Evolutionary conservation across 805 yeast genomes (phyloP).

Genomic region (Pichia heedii): DNA sequence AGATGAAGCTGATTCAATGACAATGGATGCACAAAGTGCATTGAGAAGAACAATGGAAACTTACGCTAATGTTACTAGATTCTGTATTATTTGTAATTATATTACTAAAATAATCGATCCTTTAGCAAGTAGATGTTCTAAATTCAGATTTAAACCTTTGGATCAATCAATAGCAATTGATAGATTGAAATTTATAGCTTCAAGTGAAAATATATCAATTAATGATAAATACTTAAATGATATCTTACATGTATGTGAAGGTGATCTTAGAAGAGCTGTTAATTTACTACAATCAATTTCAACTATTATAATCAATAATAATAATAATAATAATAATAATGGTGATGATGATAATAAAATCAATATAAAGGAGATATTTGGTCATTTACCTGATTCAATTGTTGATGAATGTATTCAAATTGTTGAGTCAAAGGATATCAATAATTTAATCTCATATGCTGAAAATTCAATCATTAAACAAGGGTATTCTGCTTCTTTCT

Average conservation of each 20-base stretch:
- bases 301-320: constrained; percentile 35
- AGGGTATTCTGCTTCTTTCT: constrained; percentile 26
- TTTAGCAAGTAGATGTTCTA: constrained; percentile 90
- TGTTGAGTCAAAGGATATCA: constrained; percentile 16
- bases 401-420: constrained; percentile 14
- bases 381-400: constrained; percentile 22
- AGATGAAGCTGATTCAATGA: constrained; percentile 99
- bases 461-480: constrained; percentile 22
- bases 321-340: constrained; percentile 6
- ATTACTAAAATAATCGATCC: constrained; percentile 97
- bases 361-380: constrained; percentile 25
- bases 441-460: constrained; percentile 19
- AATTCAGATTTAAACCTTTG: constrained; percentile 79
- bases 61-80: constrained; percentile 81
- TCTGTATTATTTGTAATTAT: constrained; percentile 91
- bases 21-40: constrained; percentile 93
- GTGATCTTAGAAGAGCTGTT: constrained; percentile 91
- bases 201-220: constrained; percentile 33
- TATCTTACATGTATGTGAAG: constrained; percentile 66
- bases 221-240: constrained; percentile 48
- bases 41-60: constrained; percentile 90
- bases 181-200: constrained; percentile 55
- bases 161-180: constrained; percentile 61
- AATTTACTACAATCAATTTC: constrained; percentile 83
- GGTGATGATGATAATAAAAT: neutral